Evolutionary conservation across 352 stramenopile genomes (phyloP).

Genomic region (Phytophthora pistaciae): DNA sequence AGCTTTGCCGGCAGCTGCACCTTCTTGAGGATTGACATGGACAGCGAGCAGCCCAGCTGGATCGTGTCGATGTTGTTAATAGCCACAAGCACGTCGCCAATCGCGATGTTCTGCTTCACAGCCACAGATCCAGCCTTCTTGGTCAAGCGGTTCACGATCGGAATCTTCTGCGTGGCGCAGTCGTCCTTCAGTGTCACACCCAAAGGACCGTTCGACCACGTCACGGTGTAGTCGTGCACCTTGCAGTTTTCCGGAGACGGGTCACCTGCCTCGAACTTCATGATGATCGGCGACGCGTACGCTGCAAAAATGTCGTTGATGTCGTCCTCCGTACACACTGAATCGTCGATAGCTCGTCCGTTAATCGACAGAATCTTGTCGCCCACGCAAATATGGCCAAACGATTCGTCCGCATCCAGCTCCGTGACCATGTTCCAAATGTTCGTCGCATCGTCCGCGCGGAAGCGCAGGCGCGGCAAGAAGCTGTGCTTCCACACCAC

Average conservation of each 20-base stretch:
- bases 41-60: slow-evolving; percentile 86
- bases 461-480: slow-evolving; percentile 72
- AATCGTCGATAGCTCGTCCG: slow-evolving; percentile 70
- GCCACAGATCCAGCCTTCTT: slow-evolving; percentile 88
- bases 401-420: slow-evolving; percentile 83
- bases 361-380: slow-evolving; percentile 85
- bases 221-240: slow-evolving; percentile 88
- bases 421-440: slow-evolving; percentile 78
- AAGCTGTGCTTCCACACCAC: slow-evolving; percentile 92
- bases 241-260: slow-evolving; percentile 59
- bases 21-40: slow-evolving; percentile 92
- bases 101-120: slow-evolving; percentile 91
- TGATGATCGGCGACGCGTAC: slow-evolving; percentile 79
- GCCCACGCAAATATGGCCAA: slow-evolving; percentile 74
- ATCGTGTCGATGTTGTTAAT: slow-evolving; percentile 94
- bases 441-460: slow-evolving; percentile 44
- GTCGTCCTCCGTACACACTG: slow-evolving; percentile 68
- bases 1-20: slow-evolving; percentile 87
- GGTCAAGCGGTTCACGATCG: slow-evolving; percentile 88
- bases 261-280: slow-evolving; percentile 81
- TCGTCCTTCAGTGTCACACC: slow-evolving; percentile 90
- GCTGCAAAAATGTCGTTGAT: slow-evolving; percentile 79
- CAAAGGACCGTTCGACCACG: slow-evolving; percentile 88
- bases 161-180: slow-evolving; percentile 84
- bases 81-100: slow-evolving; percentile 84